phyloP scores from a whole-genome alignment of 371 early-diverging fungal genomes.

The Rhizopus delemar region DNA sequence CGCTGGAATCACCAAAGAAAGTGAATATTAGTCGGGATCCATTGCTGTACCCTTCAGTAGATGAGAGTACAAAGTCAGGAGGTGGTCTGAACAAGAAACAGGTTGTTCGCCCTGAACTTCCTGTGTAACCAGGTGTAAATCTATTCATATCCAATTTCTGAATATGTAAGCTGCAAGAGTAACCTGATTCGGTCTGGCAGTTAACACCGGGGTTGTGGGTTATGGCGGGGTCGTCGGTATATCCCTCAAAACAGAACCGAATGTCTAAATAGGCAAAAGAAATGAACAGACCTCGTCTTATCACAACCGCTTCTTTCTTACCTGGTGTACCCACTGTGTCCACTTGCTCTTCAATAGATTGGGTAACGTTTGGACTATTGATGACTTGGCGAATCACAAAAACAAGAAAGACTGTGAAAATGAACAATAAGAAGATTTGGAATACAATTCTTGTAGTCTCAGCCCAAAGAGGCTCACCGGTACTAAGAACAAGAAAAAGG shows the following conservation, averaged over 20 bases:
- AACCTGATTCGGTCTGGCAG: slow-evolving; percentile 45
- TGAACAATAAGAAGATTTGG: slow-evolving; percentile 45
- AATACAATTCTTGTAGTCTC: slow-evolving; percentile 47
- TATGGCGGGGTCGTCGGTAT: slow-evolving; percentile 17
- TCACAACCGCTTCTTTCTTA: slow-evolving; percentile 1
- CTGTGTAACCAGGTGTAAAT: slow-evolving; percentile 39
- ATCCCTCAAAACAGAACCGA: slow-evolving; percentile 55
- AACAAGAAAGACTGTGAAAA: slow-evolving; percentile 41
- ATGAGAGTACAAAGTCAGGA: slow-evolving; percentile 31
- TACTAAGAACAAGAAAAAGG: slow-evolving; percentile 21
- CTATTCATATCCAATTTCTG: slow-evolving; percentile 35
- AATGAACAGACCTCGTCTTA: not conserved
- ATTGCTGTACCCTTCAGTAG: slow-evolving; percentile 44
- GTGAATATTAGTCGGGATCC: slow-evolving; percentile 46
- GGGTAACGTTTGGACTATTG: slow-evolving; percentile 49
- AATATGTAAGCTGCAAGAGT: slow-evolving; percentile 32
- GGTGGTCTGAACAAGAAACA: slow-evolving; percentile 46
- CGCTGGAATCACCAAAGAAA: slow-evolving; percentile 37
- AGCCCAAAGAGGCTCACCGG: slow-evolving; percentile 56
- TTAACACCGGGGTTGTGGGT: slow-evolving; percentile 29
- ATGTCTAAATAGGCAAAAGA: slow-evolving; percentile 28
- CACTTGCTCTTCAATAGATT: slow-evolving; percentile 37
- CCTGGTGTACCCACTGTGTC: slow-evolving; percentile 43
- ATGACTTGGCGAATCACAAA: slow-evolving; percentile 52
- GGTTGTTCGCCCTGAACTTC: slow-evolving; percentile 38